Conservation (phyloP, 2,329 filamentous ascomycete species). For the Venturia carpophila region DNA sequence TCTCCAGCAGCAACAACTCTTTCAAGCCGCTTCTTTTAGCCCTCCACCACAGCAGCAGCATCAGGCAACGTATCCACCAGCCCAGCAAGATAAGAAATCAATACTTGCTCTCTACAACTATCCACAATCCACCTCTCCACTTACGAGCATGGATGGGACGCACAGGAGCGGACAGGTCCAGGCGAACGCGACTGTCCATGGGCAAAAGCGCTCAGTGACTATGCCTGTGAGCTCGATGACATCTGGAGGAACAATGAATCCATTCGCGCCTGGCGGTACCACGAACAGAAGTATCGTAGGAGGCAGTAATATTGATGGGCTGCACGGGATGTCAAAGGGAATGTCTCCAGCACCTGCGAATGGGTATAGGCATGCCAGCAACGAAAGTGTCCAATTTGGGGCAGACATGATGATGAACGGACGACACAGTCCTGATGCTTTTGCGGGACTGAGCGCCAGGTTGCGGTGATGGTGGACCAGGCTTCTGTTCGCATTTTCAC, state of each 20-base stretch:
- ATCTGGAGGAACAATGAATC: constrained; percentile 45
- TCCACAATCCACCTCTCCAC: constrained; percentile 28
- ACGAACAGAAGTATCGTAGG: constrained; percentile 4
- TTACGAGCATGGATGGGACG: constrained; percentile 28
- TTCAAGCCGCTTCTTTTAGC: constrained; percentile 22
- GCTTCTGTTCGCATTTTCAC: background rate
- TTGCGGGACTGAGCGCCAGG: constrained; percentile 62
- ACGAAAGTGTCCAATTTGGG: constrained; percentile 60
- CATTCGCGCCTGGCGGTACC: constrained; percentile 37
- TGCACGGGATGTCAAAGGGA: background rate
- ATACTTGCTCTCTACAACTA: constrained; percentile 70
- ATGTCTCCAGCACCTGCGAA: constrained; percentile 18
- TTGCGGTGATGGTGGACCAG: constrained; percentile 14
- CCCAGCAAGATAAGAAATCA: constrained; percentile 59
- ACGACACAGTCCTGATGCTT: constrained; percentile 71
- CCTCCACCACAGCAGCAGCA: constrained; percentile 24
- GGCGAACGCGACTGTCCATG: background rate
- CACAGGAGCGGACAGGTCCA: background rate
- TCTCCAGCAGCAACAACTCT: constrained; percentile 32
- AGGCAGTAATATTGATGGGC: background rate
- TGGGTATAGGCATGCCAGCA: constrained; percentile 45
- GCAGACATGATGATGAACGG: constrained; percentile 56
- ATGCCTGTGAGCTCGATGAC: constrained; percentile 29
- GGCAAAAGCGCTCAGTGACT: constrained; percentile 31
- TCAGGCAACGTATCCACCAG: constrained; percentile 31